Evolutionary conservation across 768 basidiomycete species (phyloP), one percentile per base, ranked within the genome.

Genomic region (Hebeloma cylindrosporum): DNA sequence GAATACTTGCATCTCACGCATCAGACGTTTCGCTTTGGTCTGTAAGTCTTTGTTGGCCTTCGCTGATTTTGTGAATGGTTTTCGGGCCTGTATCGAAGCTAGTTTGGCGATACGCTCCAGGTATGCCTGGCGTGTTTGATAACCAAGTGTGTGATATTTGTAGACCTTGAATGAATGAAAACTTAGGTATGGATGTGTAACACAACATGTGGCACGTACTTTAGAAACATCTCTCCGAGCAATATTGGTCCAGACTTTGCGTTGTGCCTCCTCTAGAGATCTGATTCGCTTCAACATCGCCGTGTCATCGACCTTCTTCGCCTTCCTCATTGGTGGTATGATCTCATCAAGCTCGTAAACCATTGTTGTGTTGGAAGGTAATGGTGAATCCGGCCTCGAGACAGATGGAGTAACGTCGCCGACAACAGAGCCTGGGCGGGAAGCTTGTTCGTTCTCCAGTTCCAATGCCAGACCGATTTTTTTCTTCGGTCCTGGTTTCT

Each of bases 1-100:
- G 68, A 94, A 93, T 14, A 93, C 82, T 49, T 94, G 82, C 88
- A 97, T 93, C 72, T 97, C 93, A 21, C 93, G 83, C 88, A 92
- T 91, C 28, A 94, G 71, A 29, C 89, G 80, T 62, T 89, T 93
- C 17, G 83, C 85, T 60, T 92, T 91, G 14, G 81, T 80, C 61
- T 93, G 90, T 2, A 81, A 71, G 50, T 93, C 92, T 64, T 93
- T 95, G 47, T 73, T 77, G 4, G 81, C 77, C 62, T 90, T 93
- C 9, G 84, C 76, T 1, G 87, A 84, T 57, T 82, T 82, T 7
- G 74, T 77, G 52, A 82, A 84, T 0, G 88, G 88, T 51, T 78
- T 80, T 17, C 87, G 83, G 5, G 87, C 88, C 64, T 93, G 88
- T 21, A 86, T 74, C 1, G 87, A 82, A 13, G 84, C 80, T 27